A percentile compares a stretch with the other conserved stretches of the same genome.
These are phyloP conservation scores for Pythium scleroteichum DNA, from an alignment of 352 stramenopile species.

Conservation along the genomic window DNA sequence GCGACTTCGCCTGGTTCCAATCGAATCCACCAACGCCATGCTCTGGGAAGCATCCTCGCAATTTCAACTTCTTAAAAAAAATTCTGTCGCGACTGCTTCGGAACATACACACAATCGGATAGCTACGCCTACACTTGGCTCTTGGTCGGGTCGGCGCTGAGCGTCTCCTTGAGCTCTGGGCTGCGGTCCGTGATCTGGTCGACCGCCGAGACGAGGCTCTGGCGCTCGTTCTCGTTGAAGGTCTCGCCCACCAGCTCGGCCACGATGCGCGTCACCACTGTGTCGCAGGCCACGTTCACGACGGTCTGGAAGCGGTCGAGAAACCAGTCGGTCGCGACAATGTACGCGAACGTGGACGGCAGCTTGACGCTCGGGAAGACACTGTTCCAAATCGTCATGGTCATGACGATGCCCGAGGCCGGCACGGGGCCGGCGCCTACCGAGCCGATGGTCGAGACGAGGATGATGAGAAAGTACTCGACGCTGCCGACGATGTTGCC, in stretches of 20 bases:
- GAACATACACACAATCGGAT: no score
- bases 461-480: slow-evolving; percentile 30
- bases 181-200: slow-evolving; percentile 16
- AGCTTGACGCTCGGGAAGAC: slow-evolving; percentile 35
- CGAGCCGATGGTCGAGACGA: slow-evolving; percentile 31
- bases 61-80: no score
- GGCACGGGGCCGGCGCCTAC: slow-evolving; percentile 33
- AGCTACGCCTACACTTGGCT: slow-evolving; percentile 9
- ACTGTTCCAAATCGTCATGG: slow-evolving; percentile 37
- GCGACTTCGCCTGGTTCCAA: no score
- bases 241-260: slow-evolving; percentile 32
- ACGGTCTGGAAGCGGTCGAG: slow-evolving; percentile 50
- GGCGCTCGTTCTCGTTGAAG: slow-evolving; percentile 17
- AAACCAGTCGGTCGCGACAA: slow-evolving; percentile 59
- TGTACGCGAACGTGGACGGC: slow-evolving; percentile 46
- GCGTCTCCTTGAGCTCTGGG: slow-evolving; percentile 26
- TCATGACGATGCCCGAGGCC: slow-evolving; percentile 34
- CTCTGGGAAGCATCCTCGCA: no score
- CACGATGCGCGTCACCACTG: slow-evolving; percentile 52
- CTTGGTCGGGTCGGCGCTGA: slow-evolving; percentile 20
- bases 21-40: no score
- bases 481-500: slow-evolving; percentile 24
- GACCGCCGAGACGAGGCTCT: slow-evolving; percentile 14
- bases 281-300: slow-evolving; percentile 56
- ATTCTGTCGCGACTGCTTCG: no score